These are phyloP conservation scores for Gossypium sturtianum DNA, from an alignment of 345 rosid genomes.

Conservation along the genomic window DNA sequence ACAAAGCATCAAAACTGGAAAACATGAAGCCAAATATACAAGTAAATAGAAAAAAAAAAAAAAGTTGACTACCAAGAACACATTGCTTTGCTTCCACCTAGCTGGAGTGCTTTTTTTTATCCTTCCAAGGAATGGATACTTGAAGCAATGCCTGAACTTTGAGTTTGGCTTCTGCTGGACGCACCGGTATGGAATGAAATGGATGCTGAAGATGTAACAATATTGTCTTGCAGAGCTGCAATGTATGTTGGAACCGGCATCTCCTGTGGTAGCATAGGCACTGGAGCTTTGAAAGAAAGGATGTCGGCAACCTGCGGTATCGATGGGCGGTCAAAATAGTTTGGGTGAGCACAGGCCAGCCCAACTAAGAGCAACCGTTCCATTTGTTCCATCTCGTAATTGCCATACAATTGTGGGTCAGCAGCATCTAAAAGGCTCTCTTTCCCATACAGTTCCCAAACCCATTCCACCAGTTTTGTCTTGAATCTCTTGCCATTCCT, in stretches of 20 bases:
- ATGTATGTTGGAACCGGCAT: conserved; percentile 31
- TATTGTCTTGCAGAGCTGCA: not conserved
- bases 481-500: not conserved
- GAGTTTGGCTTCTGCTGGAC: not conserved
- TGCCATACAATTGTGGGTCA: conserved; percentile 14
- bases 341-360: conserved; percentile 63
- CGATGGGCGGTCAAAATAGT: conserved; percentile 35
- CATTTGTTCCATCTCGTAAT: conserved; percentile 31
- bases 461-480: conserved; percentile 44
- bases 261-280: conserved; percentile 35
- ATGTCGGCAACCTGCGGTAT: conserved; percentile 47
- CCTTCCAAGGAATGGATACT: not conserved
- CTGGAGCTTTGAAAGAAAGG: conserved; percentile 30
- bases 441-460: conserved; percentile 41
- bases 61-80: no score
- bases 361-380: conserved; percentile 43
- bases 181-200: not conserved
- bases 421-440: conserved; percentile 9
- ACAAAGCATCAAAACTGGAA: no score
- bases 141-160: not conserved
- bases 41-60: no score
- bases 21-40: no score
- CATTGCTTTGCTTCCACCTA: not conserved
- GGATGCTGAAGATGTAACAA: not conserved
- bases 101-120: not conserved